These are phyloP conservation scores for Multifurca ochricompacta DNA, from an alignment of 768 basidiomycete species.

Conservation along the genomic window DNA sequence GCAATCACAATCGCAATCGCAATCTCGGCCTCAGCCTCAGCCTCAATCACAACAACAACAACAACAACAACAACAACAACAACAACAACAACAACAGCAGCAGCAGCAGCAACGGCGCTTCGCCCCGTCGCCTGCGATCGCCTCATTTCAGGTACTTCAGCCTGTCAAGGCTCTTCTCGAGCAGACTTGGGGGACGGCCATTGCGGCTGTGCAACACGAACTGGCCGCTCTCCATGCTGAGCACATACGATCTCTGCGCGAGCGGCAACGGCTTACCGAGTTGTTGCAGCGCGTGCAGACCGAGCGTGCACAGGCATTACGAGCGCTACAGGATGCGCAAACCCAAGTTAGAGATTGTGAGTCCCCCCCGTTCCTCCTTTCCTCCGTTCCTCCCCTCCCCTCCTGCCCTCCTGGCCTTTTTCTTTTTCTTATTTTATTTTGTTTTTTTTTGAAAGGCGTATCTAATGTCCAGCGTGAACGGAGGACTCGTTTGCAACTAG, in stretches of 20 bases:
- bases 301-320: background rate
- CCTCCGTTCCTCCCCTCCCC: no score
- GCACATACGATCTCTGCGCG: background rate
- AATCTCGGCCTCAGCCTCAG: no score
- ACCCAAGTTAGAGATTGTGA: slow-evolving; percentile 1
- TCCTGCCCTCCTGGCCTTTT: background rate
- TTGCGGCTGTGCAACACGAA: slow-evolving; percentile 8
- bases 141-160: slow-evolving; percentile 16
- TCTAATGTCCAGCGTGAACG: background rate
- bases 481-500: background rate
- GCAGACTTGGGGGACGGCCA: slow-evolving; percentile 13
- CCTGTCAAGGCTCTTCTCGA: slow-evolving; percentile 15
- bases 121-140: background rate
- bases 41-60: background rate
- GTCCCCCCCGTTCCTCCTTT: background rate
- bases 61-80: background rate
- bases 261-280: slow-evolving; percentile 1
- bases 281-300: background rate
- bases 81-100: background rate
- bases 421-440: background rate
- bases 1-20: background rate
- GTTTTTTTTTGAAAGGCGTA: background rate
- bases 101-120: background rate
- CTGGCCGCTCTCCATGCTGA: slow-evolving; percentile 1
- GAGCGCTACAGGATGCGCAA: background rate